These are phyloP conservation scores for Talaromyces marneffei DNA, from an alignment of 2,329 filamentous ascomycete genomes.

Conservation along the genomic window DNA sequence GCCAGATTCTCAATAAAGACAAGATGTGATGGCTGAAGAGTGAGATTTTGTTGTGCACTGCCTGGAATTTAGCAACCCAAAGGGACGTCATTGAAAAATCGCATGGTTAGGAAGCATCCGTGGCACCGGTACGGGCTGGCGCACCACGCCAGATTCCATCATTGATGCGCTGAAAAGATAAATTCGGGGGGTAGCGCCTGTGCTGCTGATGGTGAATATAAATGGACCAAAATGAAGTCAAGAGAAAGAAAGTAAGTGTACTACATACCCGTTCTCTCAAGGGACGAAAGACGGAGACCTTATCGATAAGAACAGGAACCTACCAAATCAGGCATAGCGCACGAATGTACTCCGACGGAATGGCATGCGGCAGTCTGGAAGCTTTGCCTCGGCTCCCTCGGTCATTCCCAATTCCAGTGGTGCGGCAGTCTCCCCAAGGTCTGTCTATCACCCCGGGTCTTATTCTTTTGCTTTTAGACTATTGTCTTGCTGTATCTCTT, in stretches of 20 bases:
- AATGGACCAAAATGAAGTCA: neutral
- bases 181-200: neutral
- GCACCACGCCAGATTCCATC: neutral
- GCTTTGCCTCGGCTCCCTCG: constrained; percentile 2
- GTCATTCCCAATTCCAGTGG: neutral
- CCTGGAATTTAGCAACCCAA: neutral
- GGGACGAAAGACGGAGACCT: neutral
- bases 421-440: neutral
- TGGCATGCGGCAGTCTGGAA: neutral
- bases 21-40: neutral
- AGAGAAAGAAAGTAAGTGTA: neutral
- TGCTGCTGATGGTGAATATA: neutral
- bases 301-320: neutral
- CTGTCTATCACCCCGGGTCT: neutral
- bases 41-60: neutral
- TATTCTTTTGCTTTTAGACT: neutral
- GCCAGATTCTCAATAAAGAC: neutral
- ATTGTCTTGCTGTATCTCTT: neutral
- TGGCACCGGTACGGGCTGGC: neutral
- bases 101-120: neutral
- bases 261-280: too few species aligned
- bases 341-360: neutral
- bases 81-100: neutral
- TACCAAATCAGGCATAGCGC: neutral
- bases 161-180: neutral